Conservation (phyloP, 176 grass and related monocot species). For the Melocanna baccifera region DNA sequence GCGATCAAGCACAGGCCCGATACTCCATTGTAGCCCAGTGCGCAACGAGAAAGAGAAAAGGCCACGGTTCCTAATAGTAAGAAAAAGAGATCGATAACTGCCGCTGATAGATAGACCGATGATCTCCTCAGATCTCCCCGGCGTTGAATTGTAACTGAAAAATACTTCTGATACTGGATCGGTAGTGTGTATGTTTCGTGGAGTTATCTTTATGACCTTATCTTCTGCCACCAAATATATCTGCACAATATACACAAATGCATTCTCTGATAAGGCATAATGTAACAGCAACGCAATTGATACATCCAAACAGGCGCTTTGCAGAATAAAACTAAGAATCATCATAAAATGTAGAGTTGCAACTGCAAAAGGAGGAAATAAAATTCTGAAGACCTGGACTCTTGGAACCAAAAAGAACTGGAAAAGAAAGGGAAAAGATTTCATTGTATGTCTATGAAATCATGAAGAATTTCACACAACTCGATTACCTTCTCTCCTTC, state of each 20-base stretch:
- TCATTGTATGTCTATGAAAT: not conserved
- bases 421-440: not conserved
- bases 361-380: not conserved
- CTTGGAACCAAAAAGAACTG: not conserved
- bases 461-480: not conserved
- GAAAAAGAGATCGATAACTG: constrained; percentile 47
- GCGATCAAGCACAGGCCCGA: constrained; percentile 44
- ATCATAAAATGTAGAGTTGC: not conserved
- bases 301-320: not conserved
- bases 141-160: constrained; percentile 48
- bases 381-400: not conserved
- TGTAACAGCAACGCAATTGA: not conserved
- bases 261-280: not conserved
- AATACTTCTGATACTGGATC: constrained; percentile 43
- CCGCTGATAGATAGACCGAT: constrained; percentile 49
- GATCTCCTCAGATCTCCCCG: constrained; percentile 53
- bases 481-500: constrained; percentile 49
- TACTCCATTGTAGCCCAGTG: constrained; percentile 55
- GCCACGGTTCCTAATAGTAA: constrained; percentile 62
- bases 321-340: not conserved
- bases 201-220: constrained; percentile 58
- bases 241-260: constrained; percentile 24
- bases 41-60: constrained; percentile 56
- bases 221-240: constrained; percentile 81
- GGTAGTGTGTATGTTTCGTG: constrained; percentile 24